Conservation (phyloP, 2,329 filamentous ascomycete species). For the Periglandula ipomoeae region DNA sequence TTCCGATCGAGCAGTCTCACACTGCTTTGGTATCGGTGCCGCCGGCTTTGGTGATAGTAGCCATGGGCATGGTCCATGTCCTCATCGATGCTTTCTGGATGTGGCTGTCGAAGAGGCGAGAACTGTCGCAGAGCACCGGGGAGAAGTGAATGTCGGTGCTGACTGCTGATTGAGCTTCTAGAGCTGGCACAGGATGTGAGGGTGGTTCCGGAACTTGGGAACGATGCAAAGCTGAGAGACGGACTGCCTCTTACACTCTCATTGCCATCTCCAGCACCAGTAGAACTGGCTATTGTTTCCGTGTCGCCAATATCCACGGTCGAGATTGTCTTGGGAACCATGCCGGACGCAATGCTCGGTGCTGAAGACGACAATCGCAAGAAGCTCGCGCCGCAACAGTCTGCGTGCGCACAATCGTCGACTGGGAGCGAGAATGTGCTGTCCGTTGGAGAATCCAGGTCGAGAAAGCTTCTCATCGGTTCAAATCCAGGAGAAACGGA, state of each 20-base stretch:
- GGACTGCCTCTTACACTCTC: conserved; percentile 5
- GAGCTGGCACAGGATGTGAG: conserved; percentile 16
- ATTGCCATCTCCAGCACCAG: background rate
- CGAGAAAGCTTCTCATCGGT: conserved; percentile 11
- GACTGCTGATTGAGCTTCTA: conserved; percentile 9
- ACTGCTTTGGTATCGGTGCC: background rate
- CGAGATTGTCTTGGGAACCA: background rate
- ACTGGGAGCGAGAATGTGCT: background rate
- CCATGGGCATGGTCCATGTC: background rate
- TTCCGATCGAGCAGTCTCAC: background rate
- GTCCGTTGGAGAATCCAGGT: conserved; percentile 7
- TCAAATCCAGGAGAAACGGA: conserved; percentile 1
- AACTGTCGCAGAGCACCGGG: conserved; percentile 5
- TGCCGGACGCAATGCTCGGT: conserved; percentile 3
- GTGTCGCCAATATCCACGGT: conserved; percentile 1
- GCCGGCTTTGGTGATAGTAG: background rate
- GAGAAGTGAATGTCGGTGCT: conserved; percentile 6
- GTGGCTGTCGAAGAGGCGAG: background rate
- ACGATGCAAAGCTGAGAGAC: conserved; percentile 5
- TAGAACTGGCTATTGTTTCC: conserved; percentile 1
- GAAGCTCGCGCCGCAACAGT: conserved; percentile 6
- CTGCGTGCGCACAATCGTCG: background rate
- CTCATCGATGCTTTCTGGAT: background rate
- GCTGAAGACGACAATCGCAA: conserved; percentile 7
- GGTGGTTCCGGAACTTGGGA: conserved; percentile 12